Conservation (phyloP, 1,284 basidiomycete species). For the Phylloboletellus chloephorus region DNA sequence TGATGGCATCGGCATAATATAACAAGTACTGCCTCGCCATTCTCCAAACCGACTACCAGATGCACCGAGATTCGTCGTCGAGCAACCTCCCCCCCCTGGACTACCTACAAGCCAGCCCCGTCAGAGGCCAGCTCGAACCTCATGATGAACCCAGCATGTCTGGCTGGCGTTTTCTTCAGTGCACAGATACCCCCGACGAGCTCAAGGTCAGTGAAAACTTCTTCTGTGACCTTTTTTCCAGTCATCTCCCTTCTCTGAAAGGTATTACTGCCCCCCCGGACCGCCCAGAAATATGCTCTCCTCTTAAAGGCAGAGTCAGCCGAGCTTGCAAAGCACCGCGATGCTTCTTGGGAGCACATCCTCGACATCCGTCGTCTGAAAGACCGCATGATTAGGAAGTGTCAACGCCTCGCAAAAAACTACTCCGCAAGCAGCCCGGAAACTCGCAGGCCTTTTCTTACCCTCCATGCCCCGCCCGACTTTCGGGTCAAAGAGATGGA, state of each 20-base stretch:
- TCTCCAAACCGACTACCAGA: constrained; percentile 9
- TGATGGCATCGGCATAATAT: not conserved
- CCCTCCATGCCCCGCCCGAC: constrained; percentile 60
- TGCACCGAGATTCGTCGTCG: constrained; percentile 24
- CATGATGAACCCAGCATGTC: constrained; percentile 45
- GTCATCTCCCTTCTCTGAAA: constrained; percentile 25
- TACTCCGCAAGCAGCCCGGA: constrained; percentile 35
- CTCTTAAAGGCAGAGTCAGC: constrained; percentile 54
- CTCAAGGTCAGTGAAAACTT: constrained; percentile 46
- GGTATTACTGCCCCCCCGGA: constrained; percentile 68
- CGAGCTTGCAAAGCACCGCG: constrained; percentile 52
- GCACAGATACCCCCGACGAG: constrained; percentile 68
- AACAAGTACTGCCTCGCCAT: constrained; percentile 3
- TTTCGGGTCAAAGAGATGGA: constrained; percentile 74
- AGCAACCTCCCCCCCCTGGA: constrained; percentile 37
- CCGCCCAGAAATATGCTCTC: constrained; percentile 60
- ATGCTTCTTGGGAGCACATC: constrained; percentile 58
- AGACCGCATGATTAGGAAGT: constrained; percentile 74
- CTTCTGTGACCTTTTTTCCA: constrained; percentile 4
- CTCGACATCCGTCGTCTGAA: constrained; percentile 69
- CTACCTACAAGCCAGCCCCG: constrained; percentile 55
- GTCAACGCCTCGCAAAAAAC: constrained; percentile 50
- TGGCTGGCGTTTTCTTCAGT: constrained; percentile 67
- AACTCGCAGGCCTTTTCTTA: constrained; percentile 48
- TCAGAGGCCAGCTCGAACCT: constrained; percentile 67